Evolutionary conservation across 2,329 filamentous ascomycete species (phyloP).

Genomic region (Ascochyta viciae-villosae): DNA sequence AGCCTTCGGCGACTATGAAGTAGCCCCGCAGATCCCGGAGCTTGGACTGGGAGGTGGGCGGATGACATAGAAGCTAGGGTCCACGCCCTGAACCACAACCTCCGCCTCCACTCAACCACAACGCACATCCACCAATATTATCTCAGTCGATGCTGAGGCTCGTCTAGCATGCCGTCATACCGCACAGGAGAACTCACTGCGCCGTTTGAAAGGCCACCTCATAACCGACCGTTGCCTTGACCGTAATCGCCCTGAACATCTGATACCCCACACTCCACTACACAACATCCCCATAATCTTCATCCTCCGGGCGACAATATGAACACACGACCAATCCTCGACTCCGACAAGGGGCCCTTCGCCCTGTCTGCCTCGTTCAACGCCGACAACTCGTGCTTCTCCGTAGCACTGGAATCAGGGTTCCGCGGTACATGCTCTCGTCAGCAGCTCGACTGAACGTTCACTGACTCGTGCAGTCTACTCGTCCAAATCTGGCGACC

Average conservation of each 20-base stretch:
- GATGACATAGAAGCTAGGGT: constrained; percentile 19
- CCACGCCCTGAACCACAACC: constrained; percentile 3
- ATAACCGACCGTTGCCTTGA: constrained; percentile 9
- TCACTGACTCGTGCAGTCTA: constrained; percentile 38
- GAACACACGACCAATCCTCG: constrained; percentile 89
- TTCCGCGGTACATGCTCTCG: constrained; percentile 74
- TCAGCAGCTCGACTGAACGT: background rate
- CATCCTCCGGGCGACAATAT: constrained; percentile 57
- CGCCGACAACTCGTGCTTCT: constrained; percentile 81
- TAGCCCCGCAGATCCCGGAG: constrained; percentile 18
- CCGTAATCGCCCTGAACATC: constrained; percentile 17
- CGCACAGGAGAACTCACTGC: constrained; percentile 13
- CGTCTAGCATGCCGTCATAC: constrained; percentile 33
- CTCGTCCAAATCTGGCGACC: constrained; percentile 39
- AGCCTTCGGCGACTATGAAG: background rate
- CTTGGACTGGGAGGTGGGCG: constrained; percentile 10
- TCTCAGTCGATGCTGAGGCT: constrained; percentile 26
- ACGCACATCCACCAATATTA: constrained; percentile 8
- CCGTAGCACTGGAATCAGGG: constrained; percentile 84
- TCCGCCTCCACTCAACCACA: constrained; percentile 1
- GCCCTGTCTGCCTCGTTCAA: constrained; percentile 90
- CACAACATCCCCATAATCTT: background rate
- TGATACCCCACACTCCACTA: constrained; percentile 19
- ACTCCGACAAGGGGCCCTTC: constrained; percentile 74
- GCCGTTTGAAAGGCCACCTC: constrained; percentile 25